Evolutionary conservation across 441 rosid species (phyloP), one percentile per base, ranked within the genome.

Genomic region (Croton laevigatus): DNA sequence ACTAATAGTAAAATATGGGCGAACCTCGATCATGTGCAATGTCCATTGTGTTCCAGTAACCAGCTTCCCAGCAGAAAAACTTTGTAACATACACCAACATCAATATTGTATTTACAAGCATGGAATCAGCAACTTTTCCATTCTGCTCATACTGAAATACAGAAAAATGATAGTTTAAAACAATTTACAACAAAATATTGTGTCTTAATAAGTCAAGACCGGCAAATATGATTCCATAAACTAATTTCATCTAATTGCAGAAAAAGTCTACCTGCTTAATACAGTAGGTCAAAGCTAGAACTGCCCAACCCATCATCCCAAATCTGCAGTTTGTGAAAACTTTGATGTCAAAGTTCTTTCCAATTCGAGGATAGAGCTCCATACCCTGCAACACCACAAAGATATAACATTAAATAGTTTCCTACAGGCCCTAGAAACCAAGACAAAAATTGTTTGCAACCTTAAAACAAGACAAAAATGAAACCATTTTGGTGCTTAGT

Each of bases 301-400:
- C 98, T 64, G 97, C 98, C 98, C 99, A 96, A 62, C 91, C 87
- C 97, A 93, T 93, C 98, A 96, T 88, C 73, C 99, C 99, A 60
- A 96, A 93, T 84, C 99, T 89, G 88, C 99, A 91, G 78, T 91
- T 96, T 59, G 97, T 91, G 81, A 96, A 96, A 72, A 93, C 97
- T 78, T 96, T 96, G 82, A 96, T 90, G 85, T 96, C 97, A 63
- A 96, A 96, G 88, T 84, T 81, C 77, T 90, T 90, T 20, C 98
- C 97, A 76, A 96, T 88, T 74, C 99, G 90, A 68, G 99, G 99
- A 85, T 95, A 95, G 58, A 95, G 76, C 85, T 93, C 98, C 99
- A 93, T 91, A 57, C 99, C 99, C 99, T 96, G 83, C 72, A 83
- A 73, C 64, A 70, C 20, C 54, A 75, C 20, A 32, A 59, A 59